Percentiles rank a stretch among this genome's conserved stretches.
phyloP scores from a whole-genome alignment of 2,329 filamentous ascomycete species.

The Pseudocercospora pini-densiflorae region DNA sequence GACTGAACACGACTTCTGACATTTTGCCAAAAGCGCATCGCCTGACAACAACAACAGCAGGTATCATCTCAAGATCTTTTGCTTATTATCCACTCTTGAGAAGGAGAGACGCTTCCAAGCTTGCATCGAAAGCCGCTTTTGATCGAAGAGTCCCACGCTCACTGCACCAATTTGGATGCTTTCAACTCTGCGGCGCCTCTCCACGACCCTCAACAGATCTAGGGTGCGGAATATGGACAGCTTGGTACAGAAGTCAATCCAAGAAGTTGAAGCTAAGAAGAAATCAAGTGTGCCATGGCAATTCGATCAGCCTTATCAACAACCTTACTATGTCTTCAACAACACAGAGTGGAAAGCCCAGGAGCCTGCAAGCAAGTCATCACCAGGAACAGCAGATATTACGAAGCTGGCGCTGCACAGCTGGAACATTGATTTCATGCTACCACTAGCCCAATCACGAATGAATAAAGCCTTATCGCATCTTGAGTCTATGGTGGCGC shows the following conservation, averaged over 20 bases:
- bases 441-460: conserved; percentile 43
- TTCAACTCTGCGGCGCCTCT: background rate
- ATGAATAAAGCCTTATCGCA: conserved; percentile 49
- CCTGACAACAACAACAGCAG: background rate
- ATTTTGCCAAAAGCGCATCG: background rate
- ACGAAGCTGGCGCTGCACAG: conserved; percentile 44
- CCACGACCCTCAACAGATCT: background rate
- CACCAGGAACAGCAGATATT: background rate
- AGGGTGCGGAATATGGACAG: conserved; percentile 20
- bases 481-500: conserved; percentile 35
- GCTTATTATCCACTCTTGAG: background rate
- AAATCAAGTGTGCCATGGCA: conserved; percentile 29
- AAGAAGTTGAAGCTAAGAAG: conserved; percentile 24
- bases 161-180: background rate
- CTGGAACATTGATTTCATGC: conserved; percentile 57
- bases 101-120: background rate
- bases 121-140: background rate
- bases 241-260: conserved; percentile 23
- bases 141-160: background rate
- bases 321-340: conserved; percentile 27
- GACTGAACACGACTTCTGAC: background rate
- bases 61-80: background rate
- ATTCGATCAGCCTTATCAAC: conserved; percentile 28
- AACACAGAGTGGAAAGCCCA: conserved; percentile 23
- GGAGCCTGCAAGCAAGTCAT: background rate